Percentiles rank a stretch among this genome's conserved stretches.
phyloP scores from a whole-genome alignment of 345 rosid genomes.

The Diplotaxis tenuifolia region DNA sequence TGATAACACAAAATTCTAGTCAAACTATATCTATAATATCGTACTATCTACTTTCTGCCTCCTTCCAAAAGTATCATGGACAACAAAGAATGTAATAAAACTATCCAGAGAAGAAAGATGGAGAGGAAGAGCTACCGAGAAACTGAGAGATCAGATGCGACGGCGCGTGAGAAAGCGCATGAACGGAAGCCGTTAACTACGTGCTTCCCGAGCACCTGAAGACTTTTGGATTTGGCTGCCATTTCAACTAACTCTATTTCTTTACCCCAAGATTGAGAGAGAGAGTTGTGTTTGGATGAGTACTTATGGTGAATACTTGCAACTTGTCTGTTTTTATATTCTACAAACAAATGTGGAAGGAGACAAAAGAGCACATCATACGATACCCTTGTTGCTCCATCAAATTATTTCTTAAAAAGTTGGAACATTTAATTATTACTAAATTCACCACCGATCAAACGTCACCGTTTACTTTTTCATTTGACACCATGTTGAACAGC shows the following conservation, averaged over 20 bases:
- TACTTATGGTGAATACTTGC: neutral
- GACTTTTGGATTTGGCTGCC: slow-evolving; percentile 20
- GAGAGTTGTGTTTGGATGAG: slow-evolving; percentile 13
- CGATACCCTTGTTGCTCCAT: slow-evolving; percentile 18
- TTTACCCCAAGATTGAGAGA: neutral
- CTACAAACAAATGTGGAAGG: slow-evolving; percentile 7
- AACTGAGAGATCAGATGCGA: neutral
- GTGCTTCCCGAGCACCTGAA: slow-evolving; percentile 16
- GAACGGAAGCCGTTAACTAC: slow-evolving; percentile 11
- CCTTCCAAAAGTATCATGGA: neutral
- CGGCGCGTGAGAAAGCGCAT: slow-evolving; percentile 5
- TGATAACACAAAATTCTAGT: neutral
- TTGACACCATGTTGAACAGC: neutral
- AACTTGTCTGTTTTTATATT: slow-evolving; percentile 2
- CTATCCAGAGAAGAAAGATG: neutral
- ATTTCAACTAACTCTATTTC: neutral
- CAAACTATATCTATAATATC: neutral
- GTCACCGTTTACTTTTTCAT: neutral
- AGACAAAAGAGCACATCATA: slow-evolving; percentile 20
- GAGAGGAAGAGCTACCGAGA: slow-evolving; percentile 5
- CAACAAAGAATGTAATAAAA: neutral
- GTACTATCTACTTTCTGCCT: neutral
- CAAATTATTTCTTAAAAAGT: neutral
- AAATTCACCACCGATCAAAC: neutral
- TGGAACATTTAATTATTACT: neutral